Conservation (phyloP, 2,329 filamentous ascomycete genomes). For the Penicillium occitanis region DNA sequence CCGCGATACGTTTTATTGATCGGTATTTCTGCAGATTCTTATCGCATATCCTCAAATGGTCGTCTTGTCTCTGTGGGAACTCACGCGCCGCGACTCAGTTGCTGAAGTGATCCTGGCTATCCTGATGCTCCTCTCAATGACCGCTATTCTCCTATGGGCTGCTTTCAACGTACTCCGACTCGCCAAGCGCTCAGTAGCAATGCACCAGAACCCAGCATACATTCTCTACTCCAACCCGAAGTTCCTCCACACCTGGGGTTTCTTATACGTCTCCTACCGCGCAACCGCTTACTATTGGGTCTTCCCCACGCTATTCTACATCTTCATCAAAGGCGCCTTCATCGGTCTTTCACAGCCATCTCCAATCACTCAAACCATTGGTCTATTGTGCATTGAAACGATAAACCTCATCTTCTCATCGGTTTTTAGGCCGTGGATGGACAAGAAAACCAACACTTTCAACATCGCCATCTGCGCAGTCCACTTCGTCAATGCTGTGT, state of each 20-base stretch:
- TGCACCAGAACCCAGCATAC: conserved; percentile 96
- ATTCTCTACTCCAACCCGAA: conserved; percentile 94
- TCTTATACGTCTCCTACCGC: conserved; percentile 95
- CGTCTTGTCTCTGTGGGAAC: conserved; percentile 89
- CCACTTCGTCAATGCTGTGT: conserved; percentile 88
- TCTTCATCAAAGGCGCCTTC: conserved; percentile 85
- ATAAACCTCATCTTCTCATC: conserved; percentile 72
- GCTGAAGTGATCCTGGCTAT: conserved; percentile 84
- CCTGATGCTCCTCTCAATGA: conserved; percentile 82
- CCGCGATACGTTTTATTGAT: conserved; percentile 9
- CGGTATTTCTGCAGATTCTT: conserved; percentile 52
- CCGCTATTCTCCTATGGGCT: conserved; percentile 76
- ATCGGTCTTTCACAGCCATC: conserved; percentile 75
- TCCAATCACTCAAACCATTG: conserved; percentile 73
- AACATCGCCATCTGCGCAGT: conserved; percentile 88
- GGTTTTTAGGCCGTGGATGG: conserved; percentile 92
- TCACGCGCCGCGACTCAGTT: conserved; percentile 79
- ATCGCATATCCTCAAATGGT: conserved; percentile 94
- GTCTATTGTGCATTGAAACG: conserved; percentile 81
- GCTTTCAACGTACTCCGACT: conserved; percentile 85
- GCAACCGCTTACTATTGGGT: conserved; percentile 96
- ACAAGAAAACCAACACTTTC: conserved; percentile 96
- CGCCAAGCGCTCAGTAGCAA: conserved; percentile 79
- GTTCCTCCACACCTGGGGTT: conserved; percentile 94
- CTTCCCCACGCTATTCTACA: conserved; percentile 73